phyloP scores from a whole-genome alignment of 495 filamentous ascomycete species.

The Daldinia loculata region DNA sequence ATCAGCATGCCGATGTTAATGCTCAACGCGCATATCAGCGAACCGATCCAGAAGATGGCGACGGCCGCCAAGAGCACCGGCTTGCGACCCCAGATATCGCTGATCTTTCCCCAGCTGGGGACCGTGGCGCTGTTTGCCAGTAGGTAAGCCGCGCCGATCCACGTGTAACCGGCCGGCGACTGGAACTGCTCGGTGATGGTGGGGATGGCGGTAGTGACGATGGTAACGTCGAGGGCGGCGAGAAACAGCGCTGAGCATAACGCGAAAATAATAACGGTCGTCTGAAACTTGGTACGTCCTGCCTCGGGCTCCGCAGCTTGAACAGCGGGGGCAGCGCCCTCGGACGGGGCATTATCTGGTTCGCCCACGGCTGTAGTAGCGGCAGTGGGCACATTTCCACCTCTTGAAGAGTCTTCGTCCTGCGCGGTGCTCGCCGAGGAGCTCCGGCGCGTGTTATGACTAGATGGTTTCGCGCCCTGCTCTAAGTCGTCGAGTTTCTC shows the following conservation, averaged over 20 bases:
- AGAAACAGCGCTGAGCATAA: conserved; percentile 63
- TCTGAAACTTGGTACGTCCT: conserved; percentile 48
- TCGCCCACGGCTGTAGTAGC: not conserved
- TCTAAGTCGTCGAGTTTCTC: conserved; percentile 38
- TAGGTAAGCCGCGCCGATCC: conserved; percentile 74
- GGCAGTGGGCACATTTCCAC: not conserved
- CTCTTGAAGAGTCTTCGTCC: conserved; percentile 8
- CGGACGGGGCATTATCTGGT: not conserved
- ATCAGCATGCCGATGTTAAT: conserved; percentile 77
- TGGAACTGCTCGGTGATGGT: conserved; percentile 70
- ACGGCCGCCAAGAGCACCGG: conserved; percentile 76
- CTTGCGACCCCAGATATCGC: conserved; percentile 87
- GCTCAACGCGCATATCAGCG: conserved; percentile 73
- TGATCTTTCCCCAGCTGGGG: conserved; percentile 79
- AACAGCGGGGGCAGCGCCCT: conserved; percentile 5
- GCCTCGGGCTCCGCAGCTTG: conserved; percentile 43
- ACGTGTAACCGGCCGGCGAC: conserved; percentile 73
- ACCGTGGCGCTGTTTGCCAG: conserved; percentile 74
- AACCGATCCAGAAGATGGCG: conserved; percentile 76
- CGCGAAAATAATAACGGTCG: conserved; percentile 51
- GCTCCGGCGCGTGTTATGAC: conserved; percentile 17
- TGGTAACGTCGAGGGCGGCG: conserved; percentile 61
- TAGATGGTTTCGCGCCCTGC: conserved; percentile 15
- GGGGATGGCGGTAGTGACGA: conserved; percentile 58
- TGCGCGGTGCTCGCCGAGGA: conserved; percentile 31